These are phyloP conservation scores for Ophiocordyceps australis DNA, from an alignment of 2,329 filamentous ascomycete species.

Conservation along the genomic window DNA sequence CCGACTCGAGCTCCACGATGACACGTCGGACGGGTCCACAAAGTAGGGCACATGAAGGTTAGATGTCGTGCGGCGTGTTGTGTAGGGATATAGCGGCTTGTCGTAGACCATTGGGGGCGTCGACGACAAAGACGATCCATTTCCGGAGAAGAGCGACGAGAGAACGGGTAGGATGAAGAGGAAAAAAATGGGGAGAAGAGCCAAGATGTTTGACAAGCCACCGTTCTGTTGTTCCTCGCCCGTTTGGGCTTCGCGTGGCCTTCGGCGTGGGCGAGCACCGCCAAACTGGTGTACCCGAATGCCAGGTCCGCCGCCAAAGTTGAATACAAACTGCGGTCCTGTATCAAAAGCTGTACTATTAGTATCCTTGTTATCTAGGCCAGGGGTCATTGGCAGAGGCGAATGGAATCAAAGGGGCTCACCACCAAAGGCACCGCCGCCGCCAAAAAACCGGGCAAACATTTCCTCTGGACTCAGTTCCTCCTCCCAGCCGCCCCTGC, in stretches of 20 bases:
- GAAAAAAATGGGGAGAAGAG: conserved; percentile 72
- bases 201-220: conserved; percentile 42
- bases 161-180: conserved; percentile 76
- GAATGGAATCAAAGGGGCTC: conserved; percentile 3
- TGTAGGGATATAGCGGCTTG: conserved; percentile 49
- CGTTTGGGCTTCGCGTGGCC: conserved; percentile 48
- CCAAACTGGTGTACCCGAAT: conserved; percentile 94
- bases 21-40: conserved; percentile 62
- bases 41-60: conserved; percentile 67
- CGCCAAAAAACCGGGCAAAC: conserved; percentile 91
- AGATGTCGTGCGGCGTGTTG: conserved; percentile 51
- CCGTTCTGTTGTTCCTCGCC: conserved; percentile 27
- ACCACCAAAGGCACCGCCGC: conserved; percentile 35
- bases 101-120: conserved; percentile 65
- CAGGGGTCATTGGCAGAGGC: background rate
- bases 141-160: conserved; percentile 55
- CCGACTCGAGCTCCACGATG: conserved; percentile 49
- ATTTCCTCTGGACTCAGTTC: conserved; percentile 94
- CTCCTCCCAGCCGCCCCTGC: conserved; percentile 54
- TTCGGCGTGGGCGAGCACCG: conserved; percentile 54
- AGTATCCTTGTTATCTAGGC: conserved; percentile 2
- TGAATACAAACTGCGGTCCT: conserved; percentile 86
- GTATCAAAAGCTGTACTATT: conserved; percentile 41
- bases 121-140: conserved; percentile 14
- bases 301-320: conserved; percentile 78